These are phyloP conservation scores for Cocos nucifera DNA, from an alignment of 176 grass and related monocot species.

Conservation along the genomic window DNA sequence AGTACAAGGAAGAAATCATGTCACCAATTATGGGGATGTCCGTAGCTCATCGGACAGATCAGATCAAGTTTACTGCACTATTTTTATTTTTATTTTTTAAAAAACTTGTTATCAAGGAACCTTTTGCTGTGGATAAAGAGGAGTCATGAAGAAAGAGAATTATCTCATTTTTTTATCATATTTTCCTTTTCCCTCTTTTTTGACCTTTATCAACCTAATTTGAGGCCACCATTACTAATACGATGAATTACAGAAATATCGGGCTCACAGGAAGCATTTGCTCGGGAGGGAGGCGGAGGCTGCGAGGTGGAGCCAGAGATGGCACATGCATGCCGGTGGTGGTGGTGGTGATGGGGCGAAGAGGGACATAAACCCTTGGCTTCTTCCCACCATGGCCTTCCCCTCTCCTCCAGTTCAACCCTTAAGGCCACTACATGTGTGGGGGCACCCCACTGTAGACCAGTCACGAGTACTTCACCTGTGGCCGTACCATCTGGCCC, in stretches of 20 bases:
- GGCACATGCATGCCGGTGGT: slow-evolving; percentile 33
- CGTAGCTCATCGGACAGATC: no score
- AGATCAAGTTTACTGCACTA: no score
- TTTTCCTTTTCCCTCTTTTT: no score
- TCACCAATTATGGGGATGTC: no score
- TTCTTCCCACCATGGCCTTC: slow-evolving; percentile 58
- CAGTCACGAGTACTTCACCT: slow-evolving; percentile 24
- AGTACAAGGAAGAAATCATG: no score
- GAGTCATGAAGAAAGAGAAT: no score
- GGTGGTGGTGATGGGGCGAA: not conserved
- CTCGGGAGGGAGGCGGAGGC: slow-evolving; percentile 74
- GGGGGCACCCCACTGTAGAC: slow-evolving; percentile 53
- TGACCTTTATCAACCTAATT: no score
- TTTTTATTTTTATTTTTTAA: no score
- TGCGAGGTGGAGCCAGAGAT: slow-evolving; percentile 56
- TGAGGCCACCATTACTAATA: not conserved
- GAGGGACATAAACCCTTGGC: slow-evolving; percentile 35
- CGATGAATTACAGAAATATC: slow-evolving; percentile 50
- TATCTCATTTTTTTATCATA: no score
- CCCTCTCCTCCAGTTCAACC: slow-evolving; percentile 33
- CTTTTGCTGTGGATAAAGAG: no score
- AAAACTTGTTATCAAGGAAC: no score
- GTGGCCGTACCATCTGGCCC: slow-evolving; percentile 49
- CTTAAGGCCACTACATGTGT: slow-evolving; percentile 46
- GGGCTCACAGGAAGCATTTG: slow-evolving; percentile 80